These are phyloP conservation scores for Backusella liffmaniae DNA, from an alignment of 192 early-diverging fungal genomes.

Conservation along the genomic window DNA sequence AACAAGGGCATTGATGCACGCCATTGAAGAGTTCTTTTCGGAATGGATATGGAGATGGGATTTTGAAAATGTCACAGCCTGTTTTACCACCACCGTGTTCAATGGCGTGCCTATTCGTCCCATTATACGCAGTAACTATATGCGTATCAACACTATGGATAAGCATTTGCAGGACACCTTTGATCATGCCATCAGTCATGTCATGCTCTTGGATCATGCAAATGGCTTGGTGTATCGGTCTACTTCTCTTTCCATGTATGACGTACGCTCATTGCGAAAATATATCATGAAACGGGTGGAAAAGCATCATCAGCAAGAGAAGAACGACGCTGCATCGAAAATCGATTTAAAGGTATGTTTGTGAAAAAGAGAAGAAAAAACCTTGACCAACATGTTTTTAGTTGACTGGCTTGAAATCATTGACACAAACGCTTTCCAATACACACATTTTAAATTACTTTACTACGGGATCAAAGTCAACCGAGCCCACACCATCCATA, in stretches of 20 bases:
- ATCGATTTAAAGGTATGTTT: conserved; percentile 16
- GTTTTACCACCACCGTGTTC: conserved; percentile 32
- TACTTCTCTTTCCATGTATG: conserved; percentile 12
- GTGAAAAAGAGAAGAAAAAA: background rate
- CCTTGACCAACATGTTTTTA: background rate
- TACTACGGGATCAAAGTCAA: conserved; percentile 6
- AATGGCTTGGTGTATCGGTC: conserved; percentile 29
- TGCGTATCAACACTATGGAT: conserved; percentile 25
- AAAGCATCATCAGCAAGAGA: background rate
- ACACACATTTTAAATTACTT: conserved; percentile 29
- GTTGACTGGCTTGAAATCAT: background rate
- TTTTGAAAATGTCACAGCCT: conserved; percentile 42
- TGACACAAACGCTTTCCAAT: conserved; percentile 31
- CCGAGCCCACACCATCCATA: background rate
- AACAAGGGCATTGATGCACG: conserved; percentile 28
- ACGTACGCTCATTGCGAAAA: conserved; percentile 31
- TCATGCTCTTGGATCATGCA: conserved; percentile 28
- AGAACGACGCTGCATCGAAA: conserved; percentile 3
- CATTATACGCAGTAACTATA: conserved; percentile 21
- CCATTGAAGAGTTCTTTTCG: conserved; percentile 58
- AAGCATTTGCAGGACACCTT: conserved; percentile 5
- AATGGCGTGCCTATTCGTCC: conserved; percentile 35
- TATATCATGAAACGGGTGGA: conserved; percentile 23
- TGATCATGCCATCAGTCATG: conserved; percentile 13
- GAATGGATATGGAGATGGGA: conserved; percentile 62